Conservation (phyloP, 1,139 yeast genomes). For the Blastobotrys raffinosifermentans region DNA sequence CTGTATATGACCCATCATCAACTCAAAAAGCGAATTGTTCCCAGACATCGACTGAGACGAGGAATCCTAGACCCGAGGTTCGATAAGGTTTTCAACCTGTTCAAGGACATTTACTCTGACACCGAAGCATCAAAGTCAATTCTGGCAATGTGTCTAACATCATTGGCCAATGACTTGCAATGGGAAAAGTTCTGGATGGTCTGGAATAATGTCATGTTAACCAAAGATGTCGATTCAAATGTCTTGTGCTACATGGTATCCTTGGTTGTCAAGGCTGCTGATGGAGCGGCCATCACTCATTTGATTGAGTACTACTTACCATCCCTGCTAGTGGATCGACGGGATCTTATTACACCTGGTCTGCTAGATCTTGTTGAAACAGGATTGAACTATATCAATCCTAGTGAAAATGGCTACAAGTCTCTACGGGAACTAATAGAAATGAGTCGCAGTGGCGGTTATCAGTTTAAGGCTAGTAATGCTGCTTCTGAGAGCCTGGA, state of each 20-base stretch:
- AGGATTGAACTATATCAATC: conserved; percentile 23
- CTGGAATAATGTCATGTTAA: conserved; percentile 23
- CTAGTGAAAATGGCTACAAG: conserved; percentile 18
- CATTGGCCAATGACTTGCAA: conserved; percentile 35
- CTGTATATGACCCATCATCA: background rate
- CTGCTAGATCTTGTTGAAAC: conserved; percentile 14
- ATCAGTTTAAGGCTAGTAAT: too few relatives aligned
- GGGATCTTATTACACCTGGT: conserved; percentile 16
- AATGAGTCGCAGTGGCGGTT: too few relatives aligned
- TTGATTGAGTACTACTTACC: conserved; percentile 26
- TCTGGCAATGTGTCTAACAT: conserved; percentile 32
- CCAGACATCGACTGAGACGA: conserved; percentile 11
- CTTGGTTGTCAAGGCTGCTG: conserved; percentile 29
- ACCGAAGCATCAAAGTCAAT: conserved; percentile 17
- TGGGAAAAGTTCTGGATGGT: conserved; percentile 35
- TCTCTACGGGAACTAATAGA: conserved; percentile 19
- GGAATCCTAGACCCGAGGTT: conserved; percentile 18
- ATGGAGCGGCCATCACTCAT: conserved; percentile 21
- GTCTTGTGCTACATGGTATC: conserved; percentile 26
- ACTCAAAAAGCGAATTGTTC: background rate
- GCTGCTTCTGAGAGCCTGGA: too few relatives aligned
- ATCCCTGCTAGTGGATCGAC: conserved; percentile 9
- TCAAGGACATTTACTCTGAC: conserved; percentile 16
- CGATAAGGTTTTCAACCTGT: conserved; percentile 20
- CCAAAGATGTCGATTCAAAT: conserved; percentile 17